Conservation (phyloP, 257 asterid genomes). For the Primulina tabacum region DNA sequence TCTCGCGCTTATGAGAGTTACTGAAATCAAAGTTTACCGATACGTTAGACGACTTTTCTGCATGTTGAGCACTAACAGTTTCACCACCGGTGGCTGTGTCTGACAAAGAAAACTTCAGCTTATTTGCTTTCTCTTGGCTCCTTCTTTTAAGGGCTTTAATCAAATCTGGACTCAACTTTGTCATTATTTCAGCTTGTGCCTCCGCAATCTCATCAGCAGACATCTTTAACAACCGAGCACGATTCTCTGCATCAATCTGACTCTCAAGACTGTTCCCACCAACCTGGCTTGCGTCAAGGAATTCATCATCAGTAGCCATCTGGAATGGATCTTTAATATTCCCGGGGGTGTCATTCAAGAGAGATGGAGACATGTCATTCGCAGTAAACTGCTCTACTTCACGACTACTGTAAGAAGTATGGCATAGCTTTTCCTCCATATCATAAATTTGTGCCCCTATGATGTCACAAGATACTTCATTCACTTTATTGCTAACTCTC, state of each 20-base stretch:
- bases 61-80: conserved; percentile 31
- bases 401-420: conserved; percentile 21
- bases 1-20: conserved; percentile 30
- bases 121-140: conserved; percentile 60
- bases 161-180: conserved; percentile 63
- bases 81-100: conserved; percentile 33
- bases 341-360: conserved; percentile 20
- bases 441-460: conserved; percentile 20
- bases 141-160: conserved; percentile 53
- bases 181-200: conserved; percentile 73
- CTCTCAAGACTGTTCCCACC: conserved; percentile 39
- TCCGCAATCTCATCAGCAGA: conserved; percentile 80
- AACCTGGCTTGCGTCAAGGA: conserved; percentile 6
- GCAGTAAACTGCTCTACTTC: conserved; percentile 19
- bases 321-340: conserved; percentile 15
- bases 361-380: conserved; percentile 22
- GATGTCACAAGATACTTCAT: conserved; percentile 25
- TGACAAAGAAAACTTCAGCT: conserved; percentile 38
- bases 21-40: conserved; percentile 30
- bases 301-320: conserved; percentile 26
- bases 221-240: conserved; percentile 60
- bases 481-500: conserved; percentile 22
- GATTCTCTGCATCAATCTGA: conserved; percentile 84
- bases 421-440: conserved; percentile 16
- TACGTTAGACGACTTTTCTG: conserved; percentile 22